Conservation (phyloP, 768 basidiomycete species). For the Polyporus arcularius region DNA sequence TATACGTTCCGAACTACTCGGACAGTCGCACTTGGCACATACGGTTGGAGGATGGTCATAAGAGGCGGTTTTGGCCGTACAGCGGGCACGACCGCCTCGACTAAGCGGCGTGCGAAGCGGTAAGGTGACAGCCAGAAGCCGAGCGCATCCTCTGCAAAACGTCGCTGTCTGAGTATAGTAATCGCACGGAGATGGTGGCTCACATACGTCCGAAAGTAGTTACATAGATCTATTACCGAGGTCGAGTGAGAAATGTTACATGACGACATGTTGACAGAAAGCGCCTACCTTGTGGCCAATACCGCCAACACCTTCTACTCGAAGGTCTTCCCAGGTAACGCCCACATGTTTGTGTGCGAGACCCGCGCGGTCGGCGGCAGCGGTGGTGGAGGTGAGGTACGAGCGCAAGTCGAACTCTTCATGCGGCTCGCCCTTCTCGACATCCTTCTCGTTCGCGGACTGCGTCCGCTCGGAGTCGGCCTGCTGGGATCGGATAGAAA, state of each 20-base stretch:
- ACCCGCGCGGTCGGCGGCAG: conserved; percentile 63
- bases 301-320: conserved; percentile 62
- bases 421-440: conserved; percentile 38
- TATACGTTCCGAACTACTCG: background rate
- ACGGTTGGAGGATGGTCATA: conserved; percentile 64
- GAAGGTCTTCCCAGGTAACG: conserved; percentile 70
- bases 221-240: conserved; percentile 49
- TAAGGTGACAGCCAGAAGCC: conserved; percentile 56
- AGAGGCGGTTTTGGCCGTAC: conserved; percentile 35
- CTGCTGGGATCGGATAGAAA: conserved; percentile 23
- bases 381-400: conserved; percentile 67
- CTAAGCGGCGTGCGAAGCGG: conserved; percentile 45
- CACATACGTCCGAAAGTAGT: conserved; percentile 59
- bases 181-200: background rate
- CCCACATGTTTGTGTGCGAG: conserved; percentile 77
- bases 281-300: conserved; percentile 53
- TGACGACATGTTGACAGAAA: background rate
- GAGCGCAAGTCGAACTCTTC: conserved; percentile 65
- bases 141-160: conserved; percentile 46
- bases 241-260: background rate
- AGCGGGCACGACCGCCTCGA: conserved; percentile 42
- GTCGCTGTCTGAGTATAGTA: background rate
- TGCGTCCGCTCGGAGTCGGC: background rate
- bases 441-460: conserved; percentile 25
- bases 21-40: conserved; percentile 9